phyloP scores from a whole-genome alignment of 306 rosid genomes.

The Fragaria iinumae region DNA sequence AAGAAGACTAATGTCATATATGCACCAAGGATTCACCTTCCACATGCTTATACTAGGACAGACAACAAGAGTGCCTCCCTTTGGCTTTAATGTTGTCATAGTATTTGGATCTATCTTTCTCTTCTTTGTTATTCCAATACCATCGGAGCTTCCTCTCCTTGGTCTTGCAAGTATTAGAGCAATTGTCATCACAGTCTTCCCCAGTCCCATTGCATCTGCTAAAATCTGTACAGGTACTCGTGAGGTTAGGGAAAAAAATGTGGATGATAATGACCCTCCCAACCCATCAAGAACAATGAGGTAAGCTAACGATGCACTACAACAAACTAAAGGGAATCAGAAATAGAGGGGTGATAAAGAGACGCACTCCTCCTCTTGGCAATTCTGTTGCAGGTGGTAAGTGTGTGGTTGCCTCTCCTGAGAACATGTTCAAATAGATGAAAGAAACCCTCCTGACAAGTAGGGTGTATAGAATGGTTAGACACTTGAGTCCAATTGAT shows the following conservation, averaged over 20 bases:
- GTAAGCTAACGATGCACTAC: not conserved
- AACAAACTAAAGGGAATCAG: not conserved
- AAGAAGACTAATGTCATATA: too few relatives aligned
- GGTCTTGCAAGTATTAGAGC: constrained; percentile 61
- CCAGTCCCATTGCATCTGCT: constrained; percentile 97
- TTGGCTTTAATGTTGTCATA: constrained; percentile 19
- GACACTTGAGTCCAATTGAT: not conserved
- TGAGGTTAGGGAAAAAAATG: constrained; percentile 13
- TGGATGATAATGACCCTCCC: not conserved
- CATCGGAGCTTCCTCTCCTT: constrained; percentile 37
- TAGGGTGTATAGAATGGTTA: not conserved
- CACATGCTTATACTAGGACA: constrained; percentile 87
- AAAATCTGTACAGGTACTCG: constrained; percentile 43
- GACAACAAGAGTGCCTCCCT: constrained; percentile 81
- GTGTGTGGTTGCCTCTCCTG: constrained; percentile 64
- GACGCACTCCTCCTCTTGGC: constrained; percentile 94
- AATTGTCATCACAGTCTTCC: constrained; percentile 90
- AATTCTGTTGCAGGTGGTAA: constrained; percentile 63
- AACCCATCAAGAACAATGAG: not conserved
- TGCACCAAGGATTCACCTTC: constrained; percentile 63
- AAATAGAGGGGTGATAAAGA: constrained; percentile 12
- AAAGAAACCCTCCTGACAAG: constrained; percentile 50
- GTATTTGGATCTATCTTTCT: constrained; percentile 22
- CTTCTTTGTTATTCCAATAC: constrained; percentile 22
- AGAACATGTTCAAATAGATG: constrained; percentile 67